Conservation (phyloP, 495 filamentous ascomycete genomes). For the Sphaerosporella brunnea region DNA sequence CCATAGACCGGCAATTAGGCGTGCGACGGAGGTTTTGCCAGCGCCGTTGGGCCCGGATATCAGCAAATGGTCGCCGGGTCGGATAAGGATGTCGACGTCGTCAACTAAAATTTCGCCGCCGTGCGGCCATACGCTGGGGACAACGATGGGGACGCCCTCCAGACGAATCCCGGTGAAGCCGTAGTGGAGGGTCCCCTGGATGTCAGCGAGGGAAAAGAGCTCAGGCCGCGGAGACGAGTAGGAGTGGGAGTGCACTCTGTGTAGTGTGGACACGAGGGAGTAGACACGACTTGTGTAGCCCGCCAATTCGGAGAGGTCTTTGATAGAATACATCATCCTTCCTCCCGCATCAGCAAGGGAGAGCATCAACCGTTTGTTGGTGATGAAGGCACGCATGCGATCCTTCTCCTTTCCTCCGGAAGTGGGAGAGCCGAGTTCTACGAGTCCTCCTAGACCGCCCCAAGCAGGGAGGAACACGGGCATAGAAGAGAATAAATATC, state of each 20-base stretch:
- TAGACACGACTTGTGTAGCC: slow-evolving; percentile 93
- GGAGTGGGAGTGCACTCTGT: slow-evolving; percentile 76
- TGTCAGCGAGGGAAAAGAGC: slow-evolving; percentile 70
- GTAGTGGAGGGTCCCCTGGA: slow-evolving; percentile 79
- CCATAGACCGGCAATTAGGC: slow-evolving; percentile 87
- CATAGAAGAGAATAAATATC: slow-evolving; percentile 79
- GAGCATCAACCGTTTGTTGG: slow-evolving; percentile 96
- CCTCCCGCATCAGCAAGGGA: slow-evolving; percentile 92
- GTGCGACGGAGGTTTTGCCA: slow-evolving; percentile 78
- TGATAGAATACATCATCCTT: slow-evolving; percentile 98
- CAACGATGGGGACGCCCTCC: slow-evolving; percentile 84
- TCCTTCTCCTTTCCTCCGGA: slow-evolving; percentile 45
- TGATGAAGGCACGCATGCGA: slow-evolving; percentile 98
- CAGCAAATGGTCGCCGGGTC: slow-evolving; percentile 76
- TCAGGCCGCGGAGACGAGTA: slow-evolving; percentile 63
- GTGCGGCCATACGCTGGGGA: slow-evolving; percentile 62
- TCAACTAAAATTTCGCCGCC: slow-evolving; percentile 86
- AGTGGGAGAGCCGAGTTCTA: slow-evolving; percentile 36
- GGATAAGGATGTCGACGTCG: slow-evolving; percentile 69
- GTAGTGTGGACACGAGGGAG: slow-evolving; percentile 81
- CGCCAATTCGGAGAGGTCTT: slow-evolving; percentile 90
- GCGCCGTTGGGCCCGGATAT: slow-evolving; percentile 92
- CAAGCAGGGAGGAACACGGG: slow-evolving; percentile 91
- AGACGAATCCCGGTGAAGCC: slow-evolving; percentile 89
- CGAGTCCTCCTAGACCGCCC: slow-evolving; percentile 60